A percentile compares a stretch with the other conserved stretches of the same genome.
phyloP scores from a whole-genome alignment of 2,329 filamentous ascomycete species.

The Colletotrichum sp. region DNA sequence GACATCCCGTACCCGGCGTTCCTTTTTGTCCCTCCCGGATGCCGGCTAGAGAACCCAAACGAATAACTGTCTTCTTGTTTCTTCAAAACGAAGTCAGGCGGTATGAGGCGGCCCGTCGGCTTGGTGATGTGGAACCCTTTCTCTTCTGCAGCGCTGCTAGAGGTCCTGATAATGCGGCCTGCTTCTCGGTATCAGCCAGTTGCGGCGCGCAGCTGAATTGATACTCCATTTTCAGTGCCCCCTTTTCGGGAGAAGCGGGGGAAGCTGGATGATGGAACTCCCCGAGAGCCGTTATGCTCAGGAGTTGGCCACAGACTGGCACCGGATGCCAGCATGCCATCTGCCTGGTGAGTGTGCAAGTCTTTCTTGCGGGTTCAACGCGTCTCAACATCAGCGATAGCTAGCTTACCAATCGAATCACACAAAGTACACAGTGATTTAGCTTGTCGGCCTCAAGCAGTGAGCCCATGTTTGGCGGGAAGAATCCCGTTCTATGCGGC shows the following conservation, averaged over 20 bases:
- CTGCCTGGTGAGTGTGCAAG: neutral
- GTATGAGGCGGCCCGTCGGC: neutral
- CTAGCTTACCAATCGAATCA: neutral
- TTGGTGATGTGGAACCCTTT: neutral
- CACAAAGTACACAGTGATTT: neutral
- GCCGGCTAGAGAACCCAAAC: too few species aligned
- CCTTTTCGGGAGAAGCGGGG: conserved; percentile 5
- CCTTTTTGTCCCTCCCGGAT: too few species aligned
- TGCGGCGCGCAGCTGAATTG: conserved; percentile 19
- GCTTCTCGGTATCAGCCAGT: conserved; percentile 15
- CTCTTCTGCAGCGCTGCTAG: neutral
- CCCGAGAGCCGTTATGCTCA: neutral
- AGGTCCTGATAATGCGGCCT: neutral
- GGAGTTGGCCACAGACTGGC: neutral
- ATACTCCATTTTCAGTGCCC: neutral
- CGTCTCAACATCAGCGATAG: neutral
- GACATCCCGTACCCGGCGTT: too few species aligned
- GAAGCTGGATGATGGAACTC: neutral
- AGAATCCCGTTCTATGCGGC: neutral
- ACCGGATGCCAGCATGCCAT: neutral
- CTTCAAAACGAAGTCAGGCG: neutral
- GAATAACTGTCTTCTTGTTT: neutral
- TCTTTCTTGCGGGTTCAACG: neutral
- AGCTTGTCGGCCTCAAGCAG: neutral
- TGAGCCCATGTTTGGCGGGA: neutral